A percentile compares a stretch with the other conserved stretches of the same genome.
phyloP scores from a whole-genome alignment of 2,329 filamentous ascomycete species.

The Scortechinia acanthostroma region DNA sequence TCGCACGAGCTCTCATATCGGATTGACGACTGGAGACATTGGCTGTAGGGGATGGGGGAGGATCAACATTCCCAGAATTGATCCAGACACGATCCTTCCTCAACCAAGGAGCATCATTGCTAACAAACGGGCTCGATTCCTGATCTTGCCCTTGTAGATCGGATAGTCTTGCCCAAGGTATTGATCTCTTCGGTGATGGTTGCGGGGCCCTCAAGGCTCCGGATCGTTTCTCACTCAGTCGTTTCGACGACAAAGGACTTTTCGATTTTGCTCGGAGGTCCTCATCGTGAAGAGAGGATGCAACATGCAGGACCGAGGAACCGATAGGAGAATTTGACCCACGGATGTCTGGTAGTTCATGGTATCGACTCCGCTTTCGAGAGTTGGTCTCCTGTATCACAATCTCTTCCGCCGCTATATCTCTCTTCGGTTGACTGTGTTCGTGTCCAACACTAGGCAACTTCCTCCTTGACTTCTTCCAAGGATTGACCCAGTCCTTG shows the following conservation, averaged over 20 bases:
- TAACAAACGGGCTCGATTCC: too few species aligned
- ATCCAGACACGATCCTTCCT: background rate
- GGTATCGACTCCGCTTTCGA: background rate
- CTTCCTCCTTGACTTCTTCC: conserved; percentile 18
- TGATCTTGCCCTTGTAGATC: background rate
- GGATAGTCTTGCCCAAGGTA: background rate
- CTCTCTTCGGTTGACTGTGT: conserved; percentile 2
- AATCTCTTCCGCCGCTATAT: conserved; percentile 16
- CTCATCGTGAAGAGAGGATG: too few species aligned
- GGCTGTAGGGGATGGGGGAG: conserved; percentile 13
- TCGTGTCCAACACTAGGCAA: background rate
- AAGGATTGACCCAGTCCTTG: conserved; percentile 33
- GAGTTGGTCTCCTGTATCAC: conserved; percentile 11
- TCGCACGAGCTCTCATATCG: background rate
- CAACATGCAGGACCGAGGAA: too few species aligned
- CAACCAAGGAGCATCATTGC: background rate
- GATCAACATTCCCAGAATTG: conserved; percentile 16
- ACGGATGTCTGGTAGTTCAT: too few species aligned
- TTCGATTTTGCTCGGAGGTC: too few species aligned
- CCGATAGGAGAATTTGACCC: too few species aligned
- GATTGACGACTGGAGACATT: background rate
- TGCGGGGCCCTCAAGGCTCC: too few species aligned
- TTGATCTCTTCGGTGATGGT: background rate
- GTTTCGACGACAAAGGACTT: too few species aligned
- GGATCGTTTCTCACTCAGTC: too few species aligned